Evolutionary conservation across 148 eudicot species (phyloP).

Genomic region (Rhododendron henanense): DNA sequence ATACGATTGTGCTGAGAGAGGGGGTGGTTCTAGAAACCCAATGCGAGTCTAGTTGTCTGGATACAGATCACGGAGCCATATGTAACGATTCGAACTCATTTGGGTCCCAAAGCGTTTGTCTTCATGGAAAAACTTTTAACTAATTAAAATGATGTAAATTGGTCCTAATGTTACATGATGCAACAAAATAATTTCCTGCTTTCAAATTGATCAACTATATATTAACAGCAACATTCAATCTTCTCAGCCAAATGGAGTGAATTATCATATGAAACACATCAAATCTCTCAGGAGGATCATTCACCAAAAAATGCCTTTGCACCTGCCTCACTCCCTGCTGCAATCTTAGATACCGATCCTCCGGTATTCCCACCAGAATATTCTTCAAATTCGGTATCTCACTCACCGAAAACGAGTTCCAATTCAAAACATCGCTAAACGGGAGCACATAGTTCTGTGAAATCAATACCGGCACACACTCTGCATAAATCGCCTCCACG

Average conservation of each 20-base stretch:
- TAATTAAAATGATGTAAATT: background rate
- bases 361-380: constrained; percentile 46
- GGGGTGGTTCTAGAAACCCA: too few relatives aligned
- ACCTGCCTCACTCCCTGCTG: constrained; percentile 50
- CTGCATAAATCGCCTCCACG: constrained; percentile 78
- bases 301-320: constrained; percentile 65
- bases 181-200: background rate
- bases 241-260: constrained; percentile 84
- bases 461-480: constrained; percentile 76
- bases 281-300: constrained; percentile 67
- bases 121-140: background rate
- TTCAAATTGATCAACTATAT: background rate
- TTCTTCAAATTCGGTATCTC: constrained; percentile 60
- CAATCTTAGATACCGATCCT: constrained; percentile 44
- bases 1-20: too few relatives aligned
- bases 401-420: constrained; percentile 57
- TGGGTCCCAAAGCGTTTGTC: background rate
- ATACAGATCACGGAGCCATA: too few relatives aligned
- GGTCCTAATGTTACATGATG: background rate
- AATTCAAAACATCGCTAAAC: constrained; percentile 78
- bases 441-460: constrained; percentile 64
- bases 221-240: constrained; percentile 53
- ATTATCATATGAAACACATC: constrained; percentile 88
- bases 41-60: too few relatives aligned
- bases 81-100: too few relatives aligned